Evolutionary conservation across 2,329 filamentous ascomycete genomes (phyloP).

Genomic region (Colletotrichum cereale): DNA sequence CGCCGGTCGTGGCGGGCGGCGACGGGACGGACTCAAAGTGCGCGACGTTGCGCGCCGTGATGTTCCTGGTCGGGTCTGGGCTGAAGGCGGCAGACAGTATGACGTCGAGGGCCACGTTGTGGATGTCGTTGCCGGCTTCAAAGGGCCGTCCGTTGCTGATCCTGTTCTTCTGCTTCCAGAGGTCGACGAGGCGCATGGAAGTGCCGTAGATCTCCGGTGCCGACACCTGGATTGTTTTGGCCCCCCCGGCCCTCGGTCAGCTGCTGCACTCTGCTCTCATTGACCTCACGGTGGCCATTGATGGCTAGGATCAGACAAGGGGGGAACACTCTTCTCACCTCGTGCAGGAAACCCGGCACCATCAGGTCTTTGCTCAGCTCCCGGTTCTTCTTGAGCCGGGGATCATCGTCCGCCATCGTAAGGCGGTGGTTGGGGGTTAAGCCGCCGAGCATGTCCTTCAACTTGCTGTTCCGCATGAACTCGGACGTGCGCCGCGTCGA

Average conservation of each 20-base stretch:
- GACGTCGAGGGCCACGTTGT: conserved; percentile 50
- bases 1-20: background rate
- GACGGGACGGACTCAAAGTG: background rate
- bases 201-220: conserved; percentile 52
- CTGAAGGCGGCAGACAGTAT: conserved; percentile 53
- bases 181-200: conserved; percentile 46
- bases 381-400: conserved; percentile 49
- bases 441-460: conserved; percentile 37
- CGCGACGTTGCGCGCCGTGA: background rate
- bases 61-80: conserved; percentile 30
- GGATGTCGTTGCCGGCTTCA: conserved; percentile 48
- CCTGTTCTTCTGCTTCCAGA: conserved; percentile 51
- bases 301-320: too few relatives aligned
- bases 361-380: conserved; percentile 54
- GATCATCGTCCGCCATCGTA: conserved; percentile 48
- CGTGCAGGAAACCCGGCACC: conserved; percentile 51
- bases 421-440: conserved; percentile 49
- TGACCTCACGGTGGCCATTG: background rate
- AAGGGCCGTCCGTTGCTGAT: conserved; percentile 49
- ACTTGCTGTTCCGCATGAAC: conserved; percentile 47
- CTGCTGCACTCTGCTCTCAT: background rate
- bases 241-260: background rate
- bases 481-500: conserved; percentile 48
- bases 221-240: conserved; percentile 45
- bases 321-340: conserved; percentile 18